phyloP scores from a whole-genome alignment of 345 rosid genomes.

The Rubroshorea leprosula region DNA sequence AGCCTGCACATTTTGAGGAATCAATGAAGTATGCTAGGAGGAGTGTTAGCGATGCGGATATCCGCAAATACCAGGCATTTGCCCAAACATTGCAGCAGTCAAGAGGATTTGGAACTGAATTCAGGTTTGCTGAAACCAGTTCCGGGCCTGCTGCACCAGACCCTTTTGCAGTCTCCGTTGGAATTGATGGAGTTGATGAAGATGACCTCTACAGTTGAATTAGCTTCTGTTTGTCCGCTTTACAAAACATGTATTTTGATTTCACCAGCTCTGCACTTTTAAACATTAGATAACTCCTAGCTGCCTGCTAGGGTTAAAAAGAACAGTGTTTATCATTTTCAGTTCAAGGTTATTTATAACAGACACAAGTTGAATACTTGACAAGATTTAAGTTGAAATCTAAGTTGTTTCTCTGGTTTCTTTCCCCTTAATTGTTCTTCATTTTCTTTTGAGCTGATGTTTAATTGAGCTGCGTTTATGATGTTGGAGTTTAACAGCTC shows the following conservation, averaged over 20 bases:
- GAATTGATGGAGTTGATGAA: conserved; percentile 56
- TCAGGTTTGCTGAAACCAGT: conserved; percentile 57
- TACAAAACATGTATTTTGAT: conserved; percentile 4
- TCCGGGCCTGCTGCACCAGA: conserved; percentile 41
- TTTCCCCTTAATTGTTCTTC: too few relatives aligned
- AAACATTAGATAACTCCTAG: background rate
- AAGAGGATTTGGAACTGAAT: conserved; percentile 78
- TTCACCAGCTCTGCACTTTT: background rate
- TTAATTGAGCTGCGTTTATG: too few relatives aligned
- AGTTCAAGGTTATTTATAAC: too few relatives aligned
- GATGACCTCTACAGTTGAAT: conserved; percentile 82
- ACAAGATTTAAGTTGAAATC: background rate
- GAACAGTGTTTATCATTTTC: background rate
- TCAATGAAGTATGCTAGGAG: conserved; percentile 89
- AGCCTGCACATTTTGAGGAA: conserved; percentile 83
- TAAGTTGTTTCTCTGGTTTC: too few relatives aligned
- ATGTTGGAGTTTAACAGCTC: too few relatives aligned
- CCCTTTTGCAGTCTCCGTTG: conserved; percentile 71
- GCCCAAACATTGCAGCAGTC: conserved; percentile 96
- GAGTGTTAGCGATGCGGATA: conserved; percentile 92
- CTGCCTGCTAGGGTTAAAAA: background rate
- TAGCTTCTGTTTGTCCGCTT: background rate
- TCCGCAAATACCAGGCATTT: conserved; percentile 90
- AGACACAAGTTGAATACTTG: background rate
- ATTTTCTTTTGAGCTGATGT: too few relatives aligned